A percentile compares a stretch with the other conserved stretches of the same genome.
These are phyloP conservation scores for Aspergillus ochraceoroseus DNA, from an alignment of 2,329 filamentous ascomycete genomes.

Conservation along the genomic window DNA sequence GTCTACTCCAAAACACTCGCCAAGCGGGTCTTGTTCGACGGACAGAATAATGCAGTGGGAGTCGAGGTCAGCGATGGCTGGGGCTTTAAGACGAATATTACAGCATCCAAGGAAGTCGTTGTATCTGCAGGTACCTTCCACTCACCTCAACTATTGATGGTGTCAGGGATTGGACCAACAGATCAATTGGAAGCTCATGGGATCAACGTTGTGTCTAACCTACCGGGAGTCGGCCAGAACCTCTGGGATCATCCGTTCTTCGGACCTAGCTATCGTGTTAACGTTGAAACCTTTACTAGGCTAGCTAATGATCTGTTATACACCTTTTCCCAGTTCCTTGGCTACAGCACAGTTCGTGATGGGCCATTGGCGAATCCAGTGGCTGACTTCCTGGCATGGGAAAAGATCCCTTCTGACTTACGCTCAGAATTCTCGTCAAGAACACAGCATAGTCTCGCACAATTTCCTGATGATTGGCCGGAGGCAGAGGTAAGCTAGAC, in stretches of 20 bases:
- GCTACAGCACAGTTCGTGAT: constrained; percentile 1
- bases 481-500: constrained; percentile 28
- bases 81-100: constrained; percentile 43
- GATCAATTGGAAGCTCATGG: constrained; percentile 23
- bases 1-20: constrained; percentile 44
- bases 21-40: constrained; percentile 43
- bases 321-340: constrained; percentile 13
- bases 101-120: constrained; percentile 42
- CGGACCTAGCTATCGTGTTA: constrained; percentile 27
- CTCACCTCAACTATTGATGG: constrained; percentile 43
- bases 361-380: constrained; percentile 26
- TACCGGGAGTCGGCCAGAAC: constrained; percentile 37
- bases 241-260: constrained; percentile 36
- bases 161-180: constrained; percentile 48
- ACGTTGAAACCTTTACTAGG: constrained; percentile 24
- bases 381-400: constrained; percentile 29
- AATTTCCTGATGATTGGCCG: constrained; percentile 36
- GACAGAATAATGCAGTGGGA: constrained; percentile 40
- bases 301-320: constrained; percentile 18
- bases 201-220: constrained; percentile 28
- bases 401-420: constrained; percentile 30
- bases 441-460: constrained; percentile 18
- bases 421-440: constrained; percentile 20
- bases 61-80: constrained; percentile 33
- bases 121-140: constrained; percentile 52